phyloP scores from a whole-genome alignment of 345 rosid genomes.

The Schrenkiella parvula region DNA sequence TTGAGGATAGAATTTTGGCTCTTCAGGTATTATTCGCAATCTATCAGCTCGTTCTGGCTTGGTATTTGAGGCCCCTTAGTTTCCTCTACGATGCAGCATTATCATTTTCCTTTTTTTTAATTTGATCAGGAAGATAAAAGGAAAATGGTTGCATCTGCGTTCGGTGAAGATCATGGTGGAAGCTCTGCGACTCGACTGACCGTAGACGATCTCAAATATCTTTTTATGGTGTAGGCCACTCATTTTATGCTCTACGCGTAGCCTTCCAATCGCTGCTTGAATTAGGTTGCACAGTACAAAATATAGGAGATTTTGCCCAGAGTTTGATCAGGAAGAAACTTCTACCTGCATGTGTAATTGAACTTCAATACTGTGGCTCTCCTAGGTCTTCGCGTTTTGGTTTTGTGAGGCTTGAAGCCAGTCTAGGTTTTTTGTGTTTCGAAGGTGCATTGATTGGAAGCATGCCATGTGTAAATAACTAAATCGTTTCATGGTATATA shows the following conservation, averaged over 20 bases:
- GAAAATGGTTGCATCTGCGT: conserved; percentile 92
- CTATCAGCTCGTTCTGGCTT: background rate
- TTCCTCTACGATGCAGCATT: background rate
- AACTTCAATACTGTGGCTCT: conserved; percentile 16
- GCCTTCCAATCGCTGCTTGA: conserved; percentile 7
- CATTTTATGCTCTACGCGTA: background rate
- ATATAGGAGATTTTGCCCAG: conserved; percentile 16
- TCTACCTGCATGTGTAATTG: conserved; percentile 8
- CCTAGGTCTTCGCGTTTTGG: conserved; percentile 8
- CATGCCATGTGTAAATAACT: conserved; percentile 16
- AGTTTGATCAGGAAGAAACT: conserved; percentile 11
- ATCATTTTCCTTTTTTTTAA: background rate
- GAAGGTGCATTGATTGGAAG: conserved; percentile 1
- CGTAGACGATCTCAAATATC: conserved; percentile 73
- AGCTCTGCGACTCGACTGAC: conserved; percentile 65
- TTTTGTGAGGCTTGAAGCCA: conserved; percentile 23
- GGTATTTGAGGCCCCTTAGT: background rate
- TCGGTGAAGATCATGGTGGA: conserved; percentile 86
- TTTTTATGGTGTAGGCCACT: conserved; percentile 46
- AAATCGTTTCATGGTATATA: conserved; percentile 26
- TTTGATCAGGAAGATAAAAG: conserved; percentile 75
- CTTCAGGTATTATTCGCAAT: conserved; percentile 61
- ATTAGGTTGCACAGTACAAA: conserved; percentile 12
- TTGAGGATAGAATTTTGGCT: conserved; percentile 76
- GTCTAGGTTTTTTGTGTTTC: conserved; percentile 18